Conservation (phyloP, 2,329 filamentous ascomycete genomes). For the Fusarium ramigenum region DNA sequence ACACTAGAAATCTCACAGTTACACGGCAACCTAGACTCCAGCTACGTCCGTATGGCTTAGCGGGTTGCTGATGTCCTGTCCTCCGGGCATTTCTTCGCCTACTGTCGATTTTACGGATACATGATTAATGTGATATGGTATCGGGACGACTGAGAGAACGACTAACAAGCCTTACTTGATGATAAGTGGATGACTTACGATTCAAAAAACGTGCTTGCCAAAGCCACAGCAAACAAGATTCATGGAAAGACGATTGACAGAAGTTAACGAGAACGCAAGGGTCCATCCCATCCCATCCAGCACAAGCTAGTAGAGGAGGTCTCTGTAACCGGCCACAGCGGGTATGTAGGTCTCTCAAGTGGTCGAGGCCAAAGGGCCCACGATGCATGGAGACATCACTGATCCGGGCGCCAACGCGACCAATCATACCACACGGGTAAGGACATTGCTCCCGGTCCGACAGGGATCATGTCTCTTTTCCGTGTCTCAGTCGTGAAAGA, state of each 20-base stretch:
- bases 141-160: background rate
- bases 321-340: conserved; percentile 36
- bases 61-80: background rate
- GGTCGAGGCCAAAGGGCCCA: conserved; percentile 36
- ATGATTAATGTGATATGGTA: background rate
- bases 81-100: background rate
- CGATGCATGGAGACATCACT: conserved; percentile 41
- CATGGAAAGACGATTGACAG: background rate
- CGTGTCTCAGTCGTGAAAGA: conserved; percentile 22
- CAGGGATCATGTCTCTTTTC: conserved; percentile 33
- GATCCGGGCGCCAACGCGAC: conserved; percentile 48
- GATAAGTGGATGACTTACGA: conserved; percentile 1
- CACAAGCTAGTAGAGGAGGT: conserved; percentile 21
- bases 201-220: conserved; percentile 6
- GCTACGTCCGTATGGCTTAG: background rate
- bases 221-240: conserved; percentile 16
- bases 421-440: conserved; percentile 44
- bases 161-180: background rate
- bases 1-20: background rate
- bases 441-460: conserved; percentile 26
- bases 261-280: conserved; percentile 22
- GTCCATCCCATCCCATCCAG: conserved; percentile 17
- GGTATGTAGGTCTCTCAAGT: conserved; percentile 45
- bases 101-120: background rate
- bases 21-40: background rate